Evolutionary conservation across 805 yeast genomes (phyloP).

Genomic region (Suhomyces pyralidae): DNA sequence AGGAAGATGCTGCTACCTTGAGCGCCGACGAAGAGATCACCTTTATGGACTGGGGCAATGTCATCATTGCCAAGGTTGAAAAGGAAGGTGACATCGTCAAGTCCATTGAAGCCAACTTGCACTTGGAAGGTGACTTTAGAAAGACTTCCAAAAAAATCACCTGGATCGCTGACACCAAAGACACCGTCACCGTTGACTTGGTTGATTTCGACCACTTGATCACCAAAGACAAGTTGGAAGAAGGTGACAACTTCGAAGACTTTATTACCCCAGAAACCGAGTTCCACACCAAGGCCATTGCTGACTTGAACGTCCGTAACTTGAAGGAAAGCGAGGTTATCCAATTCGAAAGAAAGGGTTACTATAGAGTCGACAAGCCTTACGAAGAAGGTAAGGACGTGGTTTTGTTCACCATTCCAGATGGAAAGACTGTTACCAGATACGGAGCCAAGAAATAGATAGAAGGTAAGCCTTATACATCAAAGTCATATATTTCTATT

Average conservation of each 20-base stretch:
- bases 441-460: slow-evolving; percentile 18
- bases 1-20: slow-evolving; percentile 24
- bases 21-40: slow-evolving; percentile 28
- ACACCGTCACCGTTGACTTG: slow-evolving; percentile 25
- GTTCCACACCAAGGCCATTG: slow-evolving; percentile 22
- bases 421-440: slow-evolving; percentile 26
- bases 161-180: slow-evolving; percentile 30
- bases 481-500: too few species aligned
- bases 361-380: slow-evolving; percentile 24
- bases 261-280: slow-evolving; percentile 27
- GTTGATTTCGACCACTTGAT: slow-evolving; percentile 31
- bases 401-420: slow-evolving; percentile 29
- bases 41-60: slow-evolving; percentile 34
- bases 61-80: slow-evolving; percentile 23
- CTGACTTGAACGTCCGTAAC: slow-evolving; percentile 22
- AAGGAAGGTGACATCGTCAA: slow-evolving; percentile 23
- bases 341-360: slow-evolving; percentile 32
- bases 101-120: slow-evolving; percentile 26
- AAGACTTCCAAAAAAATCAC: slow-evolving; percentile 30
- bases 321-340: slow-evolving; percentile 27
- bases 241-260: slow-evolving; percentile 29
- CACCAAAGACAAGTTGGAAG: slow-evolving; percentile 33
- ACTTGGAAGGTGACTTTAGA: slow-evolving; percentile 33
- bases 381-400: slow-evolving; percentile 19
- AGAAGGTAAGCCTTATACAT: too few species aligned